A percentile compares a stretch with the other conserved stretches of the same genome.
Conservation (phyloP, 352 stramenopile genomes). For the Albugo laibachii region DNA sequence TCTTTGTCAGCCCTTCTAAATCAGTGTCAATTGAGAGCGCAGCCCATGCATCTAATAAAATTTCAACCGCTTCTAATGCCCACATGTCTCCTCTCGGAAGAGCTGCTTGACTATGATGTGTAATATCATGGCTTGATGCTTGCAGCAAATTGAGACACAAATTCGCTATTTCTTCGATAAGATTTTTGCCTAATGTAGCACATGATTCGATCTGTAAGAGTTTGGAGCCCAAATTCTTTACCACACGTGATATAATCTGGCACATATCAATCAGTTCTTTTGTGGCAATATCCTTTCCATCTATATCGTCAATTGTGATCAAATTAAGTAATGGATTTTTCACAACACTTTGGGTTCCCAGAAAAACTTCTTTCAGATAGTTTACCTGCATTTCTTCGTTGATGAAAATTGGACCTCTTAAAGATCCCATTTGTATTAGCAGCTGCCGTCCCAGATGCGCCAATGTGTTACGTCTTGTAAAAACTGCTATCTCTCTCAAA, state of each 20-base stretch:
- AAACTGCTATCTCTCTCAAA: conserved; percentile 19
- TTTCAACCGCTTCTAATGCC: conserved; percentile 60
- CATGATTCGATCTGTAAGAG: conserved; percentile 17
- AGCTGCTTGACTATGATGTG: conserved; percentile 23
- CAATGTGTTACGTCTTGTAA: conserved; percentile 45
- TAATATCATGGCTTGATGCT: conserved; percentile 40
- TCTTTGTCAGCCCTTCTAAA: conserved; percentile 12
- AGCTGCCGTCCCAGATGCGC: conserved; percentile 66
- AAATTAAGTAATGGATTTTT: conserved; percentile 60
- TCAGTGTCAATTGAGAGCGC: conserved; percentile 36
- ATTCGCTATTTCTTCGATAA: conserved; percentile 47
- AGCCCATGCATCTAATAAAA: conserved; percentile 68
- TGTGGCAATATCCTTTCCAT: conserved; percentile 41
- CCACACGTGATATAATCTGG: conserved; percentile 51
- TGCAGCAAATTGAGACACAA: conserved; percentile 50
- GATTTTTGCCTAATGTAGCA: conserved; percentile 23
- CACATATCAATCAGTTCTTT: conserved; percentile 72
- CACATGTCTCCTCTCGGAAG: conserved; percentile 54
- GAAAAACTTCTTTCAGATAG: conserved; percentile 51
- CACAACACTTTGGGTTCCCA: conserved; percentile 33
- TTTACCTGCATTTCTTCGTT: conserved; percentile 35
- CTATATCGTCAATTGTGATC: conserved; percentile 33
- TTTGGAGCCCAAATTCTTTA: conserved; percentile 51
- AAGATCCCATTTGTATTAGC: conserved; percentile 52
- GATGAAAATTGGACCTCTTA: conserved; percentile 51